phyloP scores from a whole-genome alignment of 495 filamentous ascomycete genomes.

The Cercophora sp. region DNA sequence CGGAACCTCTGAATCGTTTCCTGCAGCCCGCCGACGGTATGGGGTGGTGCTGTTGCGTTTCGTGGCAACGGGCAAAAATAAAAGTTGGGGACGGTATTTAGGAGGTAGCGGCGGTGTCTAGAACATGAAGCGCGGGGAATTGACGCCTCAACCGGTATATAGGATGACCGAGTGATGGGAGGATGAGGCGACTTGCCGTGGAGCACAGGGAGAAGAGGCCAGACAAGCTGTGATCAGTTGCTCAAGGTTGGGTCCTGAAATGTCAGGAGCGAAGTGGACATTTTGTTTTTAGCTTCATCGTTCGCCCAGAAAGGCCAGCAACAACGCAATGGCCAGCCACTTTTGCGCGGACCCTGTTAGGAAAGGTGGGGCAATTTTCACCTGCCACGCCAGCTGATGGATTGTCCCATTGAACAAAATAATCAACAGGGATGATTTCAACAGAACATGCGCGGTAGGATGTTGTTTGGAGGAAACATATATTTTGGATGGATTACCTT shows the following conservation, averaged over 20 bases:
- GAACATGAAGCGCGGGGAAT: constrained; percentile 9
- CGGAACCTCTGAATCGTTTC: too few species aligned
- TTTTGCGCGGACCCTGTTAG: too few species aligned
- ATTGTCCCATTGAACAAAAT: not conserved
- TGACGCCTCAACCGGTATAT: too few species aligned
- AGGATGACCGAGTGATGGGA: too few species aligned
- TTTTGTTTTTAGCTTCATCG: constrained; percentile 9
- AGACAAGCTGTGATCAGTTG: constrained; percentile 11
- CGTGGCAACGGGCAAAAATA: not conserved
- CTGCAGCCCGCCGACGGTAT: too few species aligned
- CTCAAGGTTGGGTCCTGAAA: constrained; percentile 8
- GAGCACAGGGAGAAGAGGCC: constrained; percentile 20
- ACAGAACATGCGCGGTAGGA: too few species aligned
- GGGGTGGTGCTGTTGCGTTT: too few species aligned
- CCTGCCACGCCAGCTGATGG: not conserved
- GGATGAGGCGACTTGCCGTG: too few species aligned
- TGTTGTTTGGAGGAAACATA: too few species aligned
- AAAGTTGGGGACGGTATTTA: not conserved
- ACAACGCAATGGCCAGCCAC: too few species aligned
- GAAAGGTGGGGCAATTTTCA: not conserved
- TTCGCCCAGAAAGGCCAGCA: not conserved
- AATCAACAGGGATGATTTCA: not conserved
- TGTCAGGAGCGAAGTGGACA: constrained; percentile 16
- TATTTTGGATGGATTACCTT: too few species aligned
- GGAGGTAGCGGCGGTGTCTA: constrained; percentile 5